A percentile compares a stretch with the other conserved stretches of the same genome.
phyloP scores from a whole-genome alignment of 139 green algal genomes.

The Raphidocelis subcapitata region DNA sequence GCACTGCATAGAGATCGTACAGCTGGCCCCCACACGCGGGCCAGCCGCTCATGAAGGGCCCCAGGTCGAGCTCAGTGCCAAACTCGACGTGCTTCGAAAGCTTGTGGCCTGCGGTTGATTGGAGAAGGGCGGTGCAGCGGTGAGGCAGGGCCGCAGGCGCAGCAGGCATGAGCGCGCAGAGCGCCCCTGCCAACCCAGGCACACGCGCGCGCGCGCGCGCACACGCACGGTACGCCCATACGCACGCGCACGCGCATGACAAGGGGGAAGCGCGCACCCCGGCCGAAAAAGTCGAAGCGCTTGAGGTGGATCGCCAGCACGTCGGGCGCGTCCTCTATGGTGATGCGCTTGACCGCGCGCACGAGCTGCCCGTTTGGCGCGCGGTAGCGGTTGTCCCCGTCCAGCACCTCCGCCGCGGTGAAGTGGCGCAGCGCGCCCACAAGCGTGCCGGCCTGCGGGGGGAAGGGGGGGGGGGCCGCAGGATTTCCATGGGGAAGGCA shows the following conservation, averaged over 20 bases:
- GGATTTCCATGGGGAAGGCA: too few relatives aligned
- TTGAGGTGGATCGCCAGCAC: constrained; percentile 91
- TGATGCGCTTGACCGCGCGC: constrained; percentile 78
- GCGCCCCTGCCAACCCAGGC: too few relatives aligned
- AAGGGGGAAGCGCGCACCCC: neutral
- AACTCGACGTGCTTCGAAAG: constrained; percentile 79
- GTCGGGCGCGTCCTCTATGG: constrained; percentile 75
- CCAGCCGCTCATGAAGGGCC: constrained; percentile 60
- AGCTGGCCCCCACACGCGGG: constrained; percentile 24
- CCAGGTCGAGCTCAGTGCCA: constrained; percentile 71
- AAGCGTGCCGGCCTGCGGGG: constrained; percentile 51
- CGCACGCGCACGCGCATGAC: too few relatives aligned
- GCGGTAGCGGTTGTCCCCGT: constrained; percentile 76
- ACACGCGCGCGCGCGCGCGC: too few relatives aligned
- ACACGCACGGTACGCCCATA: too few relatives aligned
- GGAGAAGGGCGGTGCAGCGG: too few relatives aligned
- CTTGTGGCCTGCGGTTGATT: constrained; percentile 31
- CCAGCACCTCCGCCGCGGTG: constrained; percentile 74
- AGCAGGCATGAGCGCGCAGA: too few relatives aligned
- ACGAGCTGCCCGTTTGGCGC: constrained; percentile 84
- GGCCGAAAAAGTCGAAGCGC: constrained; percentile 81
- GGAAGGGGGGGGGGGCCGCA: too few relatives aligned
- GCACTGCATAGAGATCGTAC: constrained; percentile 88
- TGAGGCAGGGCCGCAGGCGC: too few relatives aligned
- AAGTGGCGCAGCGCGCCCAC: constrained; percentile 72